These are phyloP conservation scores for Aquilaria yunnanensis DNA, from an alignment of 345 rosid genomes.

Conservation along the genomic window DNA sequence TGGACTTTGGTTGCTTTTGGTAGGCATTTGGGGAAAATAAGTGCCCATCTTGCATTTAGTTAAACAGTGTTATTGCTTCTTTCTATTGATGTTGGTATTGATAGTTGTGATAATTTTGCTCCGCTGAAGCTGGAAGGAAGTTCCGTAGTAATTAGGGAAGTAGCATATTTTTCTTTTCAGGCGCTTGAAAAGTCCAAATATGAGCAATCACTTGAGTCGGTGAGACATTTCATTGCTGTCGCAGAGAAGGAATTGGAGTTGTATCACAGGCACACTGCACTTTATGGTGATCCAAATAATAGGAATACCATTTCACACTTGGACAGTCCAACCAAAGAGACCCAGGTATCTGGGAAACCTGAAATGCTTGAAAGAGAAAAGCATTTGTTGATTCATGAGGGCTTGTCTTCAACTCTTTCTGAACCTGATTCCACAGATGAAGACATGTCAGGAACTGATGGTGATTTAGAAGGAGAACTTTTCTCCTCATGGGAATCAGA, in stretches of 20 bases:
- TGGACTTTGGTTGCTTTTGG: no score
- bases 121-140: no score
- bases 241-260: constrained; percentile 82
- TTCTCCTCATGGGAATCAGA: constrained; percentile 25
- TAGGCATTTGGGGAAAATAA: no score
- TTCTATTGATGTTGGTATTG: no score
- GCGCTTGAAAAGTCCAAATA: constrained; percentile 84
- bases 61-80: no score
- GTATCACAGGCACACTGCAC: constrained; percentile 65
- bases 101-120: no score
- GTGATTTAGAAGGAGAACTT: constrained; percentile 18
- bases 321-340: constrained; percentile 27
- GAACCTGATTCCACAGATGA: constrained; percentile 20
- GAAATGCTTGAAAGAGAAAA: constrained; percentile 15
- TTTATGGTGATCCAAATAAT: constrained; percentile 59
- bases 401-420: constrained; percentile 16
- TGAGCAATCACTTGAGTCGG: constrained; percentile 84
- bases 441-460: constrained; percentile 28
- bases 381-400: not conserved
- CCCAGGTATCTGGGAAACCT: constrained; percentile 22
- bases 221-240: constrained; percentile 66
- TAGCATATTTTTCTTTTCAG: constrained; percentile 25
- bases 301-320: constrained; percentile 48
- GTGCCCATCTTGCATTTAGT: no score
- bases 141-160: no score